phyloP scores from a whole-genome alignment of 192 early-diverging fungal species.

The Radiomyces spectabilis region DNA sequence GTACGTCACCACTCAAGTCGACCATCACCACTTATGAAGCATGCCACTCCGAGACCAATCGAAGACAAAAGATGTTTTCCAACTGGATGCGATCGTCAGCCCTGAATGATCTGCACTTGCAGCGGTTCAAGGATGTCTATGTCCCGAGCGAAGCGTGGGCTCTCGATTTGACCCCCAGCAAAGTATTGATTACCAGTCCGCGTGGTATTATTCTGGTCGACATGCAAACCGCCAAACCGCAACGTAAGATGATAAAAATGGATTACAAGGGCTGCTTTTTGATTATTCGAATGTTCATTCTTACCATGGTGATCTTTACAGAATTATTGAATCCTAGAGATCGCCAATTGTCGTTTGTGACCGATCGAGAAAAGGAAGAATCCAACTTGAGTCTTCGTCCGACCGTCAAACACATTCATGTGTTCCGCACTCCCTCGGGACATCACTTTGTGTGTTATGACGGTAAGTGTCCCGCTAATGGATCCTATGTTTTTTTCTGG shows the following conservation, averaged over 20 bases:
- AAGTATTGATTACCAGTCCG: constrained; percentile 79
- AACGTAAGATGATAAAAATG: constrained; percentile 23
- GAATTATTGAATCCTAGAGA: constrained; percentile 80
- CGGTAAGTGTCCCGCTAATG: constrained; percentile 56
- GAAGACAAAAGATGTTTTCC: too few relatives aligned
- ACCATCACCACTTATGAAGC: constrained; percentile 72
- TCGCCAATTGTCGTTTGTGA: constrained; percentile 74
- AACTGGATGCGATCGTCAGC: neutral
- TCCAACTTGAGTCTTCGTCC: constrained; percentile 7
- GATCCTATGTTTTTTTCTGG: neutral
- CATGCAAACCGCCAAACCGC: constrained; percentile 76
- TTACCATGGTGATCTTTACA: constrained; percentile 41
- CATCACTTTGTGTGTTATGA: constrained; percentile 91
- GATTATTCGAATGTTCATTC: neutral
- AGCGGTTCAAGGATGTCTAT: constrained; percentile 79
- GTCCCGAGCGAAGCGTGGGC: constrained; percentile 82
- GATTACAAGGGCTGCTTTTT: neutral
- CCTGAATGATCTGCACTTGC: constrained; percentile 24
- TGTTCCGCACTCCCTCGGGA: constrained; percentile 71
- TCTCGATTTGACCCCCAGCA: constrained; percentile 75
- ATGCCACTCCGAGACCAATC: too few relatives aligned
- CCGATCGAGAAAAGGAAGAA: constrained; percentile 56
- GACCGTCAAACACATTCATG: constrained; percentile 66
- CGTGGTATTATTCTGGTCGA: constrained; percentile 93
- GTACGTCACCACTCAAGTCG: constrained; percentile 65